phyloP scores from a whole-genome alignment of 768 basidiomycete genomes.

The Lactarius sanguifluus region DNA sequence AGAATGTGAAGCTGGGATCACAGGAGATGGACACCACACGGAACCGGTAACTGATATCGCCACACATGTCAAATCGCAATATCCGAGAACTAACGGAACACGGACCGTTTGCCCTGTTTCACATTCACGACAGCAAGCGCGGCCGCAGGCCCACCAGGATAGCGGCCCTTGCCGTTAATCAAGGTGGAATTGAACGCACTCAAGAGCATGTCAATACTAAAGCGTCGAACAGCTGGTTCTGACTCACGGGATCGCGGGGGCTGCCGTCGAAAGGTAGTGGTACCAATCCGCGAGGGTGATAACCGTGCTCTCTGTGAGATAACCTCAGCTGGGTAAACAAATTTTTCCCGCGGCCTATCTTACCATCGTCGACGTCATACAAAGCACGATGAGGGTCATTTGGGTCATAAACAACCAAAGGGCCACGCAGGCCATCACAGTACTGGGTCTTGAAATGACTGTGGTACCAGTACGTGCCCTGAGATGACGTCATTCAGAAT shows the following conservation, averaged over 20 bases:
- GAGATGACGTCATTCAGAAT: background rate
- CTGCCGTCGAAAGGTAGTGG: conserved; percentile 21
- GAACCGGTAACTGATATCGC: conserved; percentile 23
- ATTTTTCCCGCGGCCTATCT: background rate
- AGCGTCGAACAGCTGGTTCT: background rate
- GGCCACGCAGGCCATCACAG: conserved; percentile 45
- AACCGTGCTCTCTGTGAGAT: conserved; percentile 42
- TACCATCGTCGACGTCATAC: conserved; percentile 38
- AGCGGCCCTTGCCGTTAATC: conserved; percentile 52
- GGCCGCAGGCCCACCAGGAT: conserved; percentile 23
- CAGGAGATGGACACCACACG: conserved; percentile 26
- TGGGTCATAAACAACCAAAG: conserved; percentile 36
- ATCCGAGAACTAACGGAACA: background rate
- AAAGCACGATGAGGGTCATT: conserved; percentile 33
- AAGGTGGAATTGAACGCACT: conserved; percentile 39
- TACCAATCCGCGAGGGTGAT: conserved; percentile 48
- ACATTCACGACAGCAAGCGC: conserved; percentile 23
- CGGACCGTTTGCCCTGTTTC: conserved; percentile 11
- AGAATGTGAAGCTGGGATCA: conserved; percentile 41
- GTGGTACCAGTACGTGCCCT: conserved; percentile 42
- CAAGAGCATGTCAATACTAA: background rate
- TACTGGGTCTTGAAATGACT: conserved; percentile 42
- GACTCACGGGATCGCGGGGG: background rate
- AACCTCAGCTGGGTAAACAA: background rate
- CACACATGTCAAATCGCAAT: background rate